These are phyloP conservation scores for Zygotorulaspora sp. DNA, from an alignment of 805 yeast species.

Conservation along the genomic window DNA sequence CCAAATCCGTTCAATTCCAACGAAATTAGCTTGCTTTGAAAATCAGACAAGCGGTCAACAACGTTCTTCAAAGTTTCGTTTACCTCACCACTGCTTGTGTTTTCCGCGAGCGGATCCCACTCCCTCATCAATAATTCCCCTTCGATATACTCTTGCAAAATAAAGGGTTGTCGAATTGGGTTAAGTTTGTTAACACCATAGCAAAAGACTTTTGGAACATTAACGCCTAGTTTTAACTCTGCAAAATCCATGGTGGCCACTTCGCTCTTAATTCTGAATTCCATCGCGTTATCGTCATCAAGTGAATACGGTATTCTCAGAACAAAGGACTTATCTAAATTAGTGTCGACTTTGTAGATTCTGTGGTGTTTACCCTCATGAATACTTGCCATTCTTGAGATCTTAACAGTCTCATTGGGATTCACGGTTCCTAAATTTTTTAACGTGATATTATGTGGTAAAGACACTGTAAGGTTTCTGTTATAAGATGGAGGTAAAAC, in stretches of 20 bases:
- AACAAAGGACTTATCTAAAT: conserved; percentile 52
- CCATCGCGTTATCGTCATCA: conserved; percentile 60
- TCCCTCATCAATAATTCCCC: conserved; percentile 82
- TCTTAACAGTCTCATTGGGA: conserved; percentile 43
- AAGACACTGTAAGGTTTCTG: conserved; percentile 39
- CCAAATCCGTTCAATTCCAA: conserved; percentile 71
- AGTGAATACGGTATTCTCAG: conserved; percentile 83
- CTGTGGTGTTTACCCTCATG: conserved; percentile 96
- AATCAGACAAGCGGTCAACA: conserved; percentile 67
- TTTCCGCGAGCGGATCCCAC: conserved; percentile 83
- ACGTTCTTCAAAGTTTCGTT: conserved; percentile 52
- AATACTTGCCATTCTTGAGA: conserved; percentile 72
- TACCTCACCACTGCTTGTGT: conserved; percentile 43
- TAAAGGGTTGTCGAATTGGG: conserved; percentile 66
- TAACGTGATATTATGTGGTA: conserved; percentile 47
- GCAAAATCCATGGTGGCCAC: conserved; percentile 91
- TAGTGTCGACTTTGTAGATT: conserved; percentile 67
- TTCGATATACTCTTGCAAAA: conserved; percentile 71
- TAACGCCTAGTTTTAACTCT: conserved; percentile 54
- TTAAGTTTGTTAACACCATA: conserved; percentile 62
- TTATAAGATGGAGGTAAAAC: conserved; percentile 38
- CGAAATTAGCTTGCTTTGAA: conserved; percentile 51
- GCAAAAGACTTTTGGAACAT: conserved; percentile 68
- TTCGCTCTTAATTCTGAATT: conserved; percentile 74
- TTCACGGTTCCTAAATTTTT: conserved; percentile 42